Evolutionary conservation across 306 rosid species (phyloP), one percentile per base, ranked within the genome.

Genomic region (Glycine soja): DNA sequence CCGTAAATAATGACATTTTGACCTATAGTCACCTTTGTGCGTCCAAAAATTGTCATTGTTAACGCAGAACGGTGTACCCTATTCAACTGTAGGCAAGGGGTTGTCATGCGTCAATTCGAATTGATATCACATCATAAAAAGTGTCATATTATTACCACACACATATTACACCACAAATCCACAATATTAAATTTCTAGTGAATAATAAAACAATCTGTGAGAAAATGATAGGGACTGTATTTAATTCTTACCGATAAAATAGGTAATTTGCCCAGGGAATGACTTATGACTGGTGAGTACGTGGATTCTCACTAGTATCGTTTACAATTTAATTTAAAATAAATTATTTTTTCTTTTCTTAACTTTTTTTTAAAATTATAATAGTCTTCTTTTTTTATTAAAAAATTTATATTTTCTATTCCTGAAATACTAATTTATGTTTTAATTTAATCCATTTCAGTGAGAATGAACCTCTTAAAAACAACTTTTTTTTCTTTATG

Each of bases 41-140:
- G 43, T 52, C 65, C 34, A 36, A 34, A 30, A 53, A n/a, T 52
- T 51, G 76, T 32, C n/a, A 72, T 32, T 32, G 19, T 8, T 3
- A 68, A 64, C 3, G 71, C 71, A 8, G 7, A 65, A 65, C 3
- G 11, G 7, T 66, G 72, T 8, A 1, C 50, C 9, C 30, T 38
- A 65, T 64, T 42, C n/a, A 15, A 16, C 34, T 10, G 53, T 67
- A 10, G 53, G 36, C 53, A 8, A 42, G 51, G 61, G 59, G 6
- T 48, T 52, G 65, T 38, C 64, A 13, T 8, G 64, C 24, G 47
- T 72, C 77, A 36, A 73, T 73, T 54, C 51, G 2, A 73, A 54
- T 36, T 43, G 3, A 54, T 16, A 74, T 73, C 67, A 56, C 78
- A 73, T 54, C 40, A 54, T 40, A 15, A 54, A 54, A 74, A 38